Base-by-base conservation (phyloP, 78 protist species). In the Dictyostelium capitatum region DNA sequence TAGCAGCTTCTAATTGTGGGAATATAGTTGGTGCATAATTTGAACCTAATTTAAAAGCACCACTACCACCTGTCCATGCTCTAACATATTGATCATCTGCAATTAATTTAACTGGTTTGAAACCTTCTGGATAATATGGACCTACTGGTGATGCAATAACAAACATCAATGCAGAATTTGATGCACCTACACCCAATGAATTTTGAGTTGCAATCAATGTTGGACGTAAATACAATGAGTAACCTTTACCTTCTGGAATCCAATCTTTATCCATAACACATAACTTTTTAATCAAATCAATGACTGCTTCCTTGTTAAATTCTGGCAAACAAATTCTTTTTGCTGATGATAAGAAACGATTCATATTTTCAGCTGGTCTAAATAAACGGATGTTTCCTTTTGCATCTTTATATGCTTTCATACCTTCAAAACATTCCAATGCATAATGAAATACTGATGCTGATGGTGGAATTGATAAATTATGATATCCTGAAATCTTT, bases 171-270 rank as follows among this genome's bases (percentile, higher is more conserved):
- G 96, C 96, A 19, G 78, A 32, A 23, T 80, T 43, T 9, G 94
- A 37, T 20, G 90, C 81, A 23, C 82, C 79, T 59, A 94, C 96
- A 67, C 95, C 87, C 20, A 95, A 72, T 54, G 87, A 37, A 64
- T 85, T 97, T 70, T 89, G 94, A 0, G 98, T 98, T 80, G 96
- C 98, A 74, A 99, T 97, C 79, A 79, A 15, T 5, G 99, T 98
- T 20, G 99, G 99, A 54, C 99, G 91, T 17, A 99, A n/a, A 95
- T 99, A 99, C 14, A 98, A 92, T 0, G 99, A 97, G 95, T 92
- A 98, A 17, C 99, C 99, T 7, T 75, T 74, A 75, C 96, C 83
- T 30, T 84, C 56, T 53, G 99, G 99, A 56, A 98, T 91, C 98
- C 98, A 98, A 56, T 95, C 94, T 20, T 54, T 20, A 62, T 99